phyloP scores from a whole-genome alignment of 306 rosid species.

The Citrullus mucosospermus region DNA sequence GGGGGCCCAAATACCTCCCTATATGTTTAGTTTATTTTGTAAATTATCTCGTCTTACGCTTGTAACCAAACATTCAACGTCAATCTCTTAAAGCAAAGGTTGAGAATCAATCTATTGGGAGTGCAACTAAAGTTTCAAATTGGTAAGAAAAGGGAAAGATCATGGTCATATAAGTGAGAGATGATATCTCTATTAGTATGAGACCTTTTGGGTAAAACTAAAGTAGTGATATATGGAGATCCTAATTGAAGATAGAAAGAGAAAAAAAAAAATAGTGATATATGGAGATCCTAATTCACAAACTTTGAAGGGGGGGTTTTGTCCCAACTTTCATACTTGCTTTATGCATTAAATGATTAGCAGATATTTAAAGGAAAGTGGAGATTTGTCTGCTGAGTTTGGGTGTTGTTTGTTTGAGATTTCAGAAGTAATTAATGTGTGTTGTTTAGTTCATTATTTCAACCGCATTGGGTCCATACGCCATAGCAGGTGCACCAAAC shows the following conservation, averaged over 20 bases:
- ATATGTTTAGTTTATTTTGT: not conserved
- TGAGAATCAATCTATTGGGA: too few relatives aligned
- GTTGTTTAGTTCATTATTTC: not conserved
- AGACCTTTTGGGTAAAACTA: too few relatives aligned
- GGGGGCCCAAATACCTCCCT: not conserved
- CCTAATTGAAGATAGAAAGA: not conserved
- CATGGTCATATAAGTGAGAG: too few relatives aligned
- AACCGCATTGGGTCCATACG: not conserved
- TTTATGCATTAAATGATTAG: not conserved
- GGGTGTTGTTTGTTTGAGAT: not conserved
- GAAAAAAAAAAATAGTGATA: too few relatives aligned
- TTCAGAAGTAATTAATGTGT: not conserved
- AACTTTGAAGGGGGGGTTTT: not conserved
- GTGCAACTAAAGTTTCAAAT: too few relatives aligned
- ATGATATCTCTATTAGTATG: too few relatives aligned
- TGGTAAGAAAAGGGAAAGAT: too few relatives aligned
- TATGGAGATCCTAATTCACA: too few relatives aligned
- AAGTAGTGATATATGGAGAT: too few relatives aligned
- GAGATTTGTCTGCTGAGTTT: not conserved
- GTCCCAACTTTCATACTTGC: not conserved
- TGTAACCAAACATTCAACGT: not conserved
- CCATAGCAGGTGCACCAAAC: not conserved
- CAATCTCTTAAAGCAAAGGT: not conserved
- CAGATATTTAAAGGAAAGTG: not conserved
- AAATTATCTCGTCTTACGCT: not conserved